Evolutionary conservation across 2,329 filamentous ascomycete species (phyloP).

Genomic region (Rutstroemia sp.): DNA sequence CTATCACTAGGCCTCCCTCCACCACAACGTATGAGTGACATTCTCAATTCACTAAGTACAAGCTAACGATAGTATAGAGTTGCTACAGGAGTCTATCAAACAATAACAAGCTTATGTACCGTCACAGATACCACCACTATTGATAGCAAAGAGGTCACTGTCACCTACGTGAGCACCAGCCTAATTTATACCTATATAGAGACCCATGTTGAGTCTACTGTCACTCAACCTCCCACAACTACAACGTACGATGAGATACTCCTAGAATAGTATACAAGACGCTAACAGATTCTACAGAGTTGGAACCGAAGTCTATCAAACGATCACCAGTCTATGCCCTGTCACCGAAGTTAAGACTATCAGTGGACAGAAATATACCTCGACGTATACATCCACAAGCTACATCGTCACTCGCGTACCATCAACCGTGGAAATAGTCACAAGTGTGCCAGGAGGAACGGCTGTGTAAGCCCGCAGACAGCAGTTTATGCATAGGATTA

Average conservation of each 20-base stretch:
- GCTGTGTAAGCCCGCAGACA: neutral
- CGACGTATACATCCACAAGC: conserved; percentile 18
- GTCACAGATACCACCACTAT: conserved; percentile 41
- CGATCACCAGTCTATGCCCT: conserved; percentile 36
- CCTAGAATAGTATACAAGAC: neutral
- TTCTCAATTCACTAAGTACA: too few species aligned
- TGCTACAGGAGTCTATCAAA: conserved; percentile 16
- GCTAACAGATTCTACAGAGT: neutral
- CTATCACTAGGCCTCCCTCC: neutral
- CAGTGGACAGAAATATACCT: conserved; percentile 33
- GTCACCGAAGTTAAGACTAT: conserved; percentile 41
- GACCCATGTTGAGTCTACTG: neutral
- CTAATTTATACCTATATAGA: conserved; percentile 18
- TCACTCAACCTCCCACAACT: conserved; percentile 2
- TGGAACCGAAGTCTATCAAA: conserved; percentile 21
- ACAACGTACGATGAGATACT: conserved; percentile 5
- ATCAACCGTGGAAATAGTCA: conserved; percentile 6
- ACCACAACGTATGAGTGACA: neutral
- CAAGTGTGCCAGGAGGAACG: conserved; percentile 4
- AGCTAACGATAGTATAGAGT: conserved; percentile 3
- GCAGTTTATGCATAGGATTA: conserved; percentile 5
- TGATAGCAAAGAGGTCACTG: conserved; percentile 33
- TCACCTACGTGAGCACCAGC: conserved; percentile 19
- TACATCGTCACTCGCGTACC: conserved; percentile 18
- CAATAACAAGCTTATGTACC: conserved; percentile 36